These are phyloP conservation scores for Fraxinus latifolia DNA, from an alignment of 305 asterid genomes.

Conservation along the genomic window DNA sequence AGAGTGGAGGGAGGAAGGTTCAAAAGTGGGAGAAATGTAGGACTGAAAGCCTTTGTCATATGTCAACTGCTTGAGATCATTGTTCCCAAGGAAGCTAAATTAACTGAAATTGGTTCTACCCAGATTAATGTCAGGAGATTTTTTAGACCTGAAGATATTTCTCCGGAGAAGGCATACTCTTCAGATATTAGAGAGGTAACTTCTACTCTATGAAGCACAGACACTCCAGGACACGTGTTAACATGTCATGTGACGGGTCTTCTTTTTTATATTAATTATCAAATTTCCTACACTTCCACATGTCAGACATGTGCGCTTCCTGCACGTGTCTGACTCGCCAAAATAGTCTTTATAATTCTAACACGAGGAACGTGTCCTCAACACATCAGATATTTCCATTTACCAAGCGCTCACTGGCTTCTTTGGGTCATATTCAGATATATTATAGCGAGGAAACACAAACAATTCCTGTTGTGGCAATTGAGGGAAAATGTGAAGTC, in stretches of 20 bases:
- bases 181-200: constrained; percentile 88
- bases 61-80: constrained; percentile 77
- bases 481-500: constrained; percentile 87
- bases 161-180: constrained; percentile 71
- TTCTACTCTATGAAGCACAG: neutral
- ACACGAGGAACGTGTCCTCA: neutral
- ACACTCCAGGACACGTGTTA: neutral
- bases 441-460: constrained; percentile 76
- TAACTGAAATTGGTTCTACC: constrained; percentile 40
- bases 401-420: neutral
- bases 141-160: constrained; percentile 80
- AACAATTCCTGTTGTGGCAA: constrained; percentile 46
- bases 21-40: constrained; percentile 91
- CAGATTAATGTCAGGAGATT: constrained; percentile 68
- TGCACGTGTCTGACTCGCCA: neutral
- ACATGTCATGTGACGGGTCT: neutral
- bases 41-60: constrained; percentile 67
- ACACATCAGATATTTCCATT: neutral
- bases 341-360: neutral
- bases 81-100: constrained; percentile 38
- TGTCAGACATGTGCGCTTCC: neutral
- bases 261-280: neutral
- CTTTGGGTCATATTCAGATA: constrained; percentile 39
- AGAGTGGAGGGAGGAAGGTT: constrained; percentile 47
- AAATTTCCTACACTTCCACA: neutral